Evolutionary conservation across 148 eudicot genomes (phyloP).

Genomic region (Camellia sinensis): DNA sequence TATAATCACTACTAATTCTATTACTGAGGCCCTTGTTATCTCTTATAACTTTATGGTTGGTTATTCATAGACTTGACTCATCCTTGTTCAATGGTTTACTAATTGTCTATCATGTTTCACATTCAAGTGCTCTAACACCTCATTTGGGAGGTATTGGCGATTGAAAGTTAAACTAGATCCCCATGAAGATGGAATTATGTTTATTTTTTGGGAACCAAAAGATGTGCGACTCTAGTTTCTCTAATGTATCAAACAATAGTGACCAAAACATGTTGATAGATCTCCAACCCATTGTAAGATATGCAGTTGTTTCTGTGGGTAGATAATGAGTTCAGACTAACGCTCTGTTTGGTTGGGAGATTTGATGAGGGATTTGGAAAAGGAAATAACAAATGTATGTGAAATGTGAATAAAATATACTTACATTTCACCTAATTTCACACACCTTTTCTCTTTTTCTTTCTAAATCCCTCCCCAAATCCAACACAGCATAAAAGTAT

Average conservation of each 20-base stretch:
- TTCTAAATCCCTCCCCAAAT: too few species aligned
- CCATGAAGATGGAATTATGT: not conserved
- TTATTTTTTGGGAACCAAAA: not conserved
- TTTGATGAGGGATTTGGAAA: too few species aligned
- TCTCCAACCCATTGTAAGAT: not conserved
- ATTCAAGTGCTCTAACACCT: not conserved
- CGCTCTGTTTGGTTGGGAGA: too few species aligned
- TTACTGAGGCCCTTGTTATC: not conserved
- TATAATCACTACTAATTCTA: too few species aligned
- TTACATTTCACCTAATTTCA: too few species aligned
- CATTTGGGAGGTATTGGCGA: not conserved
- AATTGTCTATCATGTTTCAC: not conserved
- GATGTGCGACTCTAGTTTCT: not conserved
- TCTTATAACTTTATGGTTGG: not conserved
- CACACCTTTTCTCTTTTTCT: too few species aligned
- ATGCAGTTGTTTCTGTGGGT: not conserved
- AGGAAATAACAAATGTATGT: too few species aligned
- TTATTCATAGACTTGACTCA: not conserved
- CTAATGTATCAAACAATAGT: not conserved
- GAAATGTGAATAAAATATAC: too few species aligned
- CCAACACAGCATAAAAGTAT: too few species aligned
- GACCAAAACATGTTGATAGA: conserved; percentile 5
- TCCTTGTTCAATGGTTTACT: not conserved
- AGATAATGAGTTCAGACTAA: not conserved
- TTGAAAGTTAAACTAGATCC: not conserved